Evolutionary conservation across 2,329 filamentous ascomycete genomes (phyloP).

Genomic region (Claviceps fusiformis): DNA sequence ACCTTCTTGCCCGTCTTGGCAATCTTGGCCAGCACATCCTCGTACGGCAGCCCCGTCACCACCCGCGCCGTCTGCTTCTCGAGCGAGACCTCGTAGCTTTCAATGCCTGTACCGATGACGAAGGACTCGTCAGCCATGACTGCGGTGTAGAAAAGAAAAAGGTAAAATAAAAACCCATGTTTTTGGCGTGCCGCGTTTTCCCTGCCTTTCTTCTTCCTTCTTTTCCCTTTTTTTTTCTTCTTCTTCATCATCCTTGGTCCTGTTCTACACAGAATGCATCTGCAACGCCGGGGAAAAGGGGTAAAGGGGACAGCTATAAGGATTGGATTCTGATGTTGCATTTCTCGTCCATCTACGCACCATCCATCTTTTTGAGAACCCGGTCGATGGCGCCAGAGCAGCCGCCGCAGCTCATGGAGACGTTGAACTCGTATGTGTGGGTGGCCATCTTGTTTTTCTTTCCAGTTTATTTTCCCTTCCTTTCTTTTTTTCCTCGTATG

Average conservation of each 20-base stretch:
- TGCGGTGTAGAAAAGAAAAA: background rate
- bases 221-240: too few relatives aligned
- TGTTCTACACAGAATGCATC: too few relatives aligned
- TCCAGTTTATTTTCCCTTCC: background rate
- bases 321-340: too few relatives aligned
- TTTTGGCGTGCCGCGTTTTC: too few relatives aligned
- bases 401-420: constrained; percentile 88
- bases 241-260: too few relatives aligned
- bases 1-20: constrained; percentile 93
- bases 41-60: constrained; percentile 58
- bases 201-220: too few relatives aligned
- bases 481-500: background rate
- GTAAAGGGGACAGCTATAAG: too few relatives aligned
- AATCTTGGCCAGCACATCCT: constrained; percentile 74
- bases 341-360: constrained; percentile 32
- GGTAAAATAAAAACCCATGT: too few relatives aligned
- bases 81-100: constrained; percentile 76
- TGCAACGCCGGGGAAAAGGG: too few relatives aligned
- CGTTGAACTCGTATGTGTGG: constrained; percentile 90
- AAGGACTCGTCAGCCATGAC: background rate
- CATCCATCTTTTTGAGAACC: constrained; percentile 82
- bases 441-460: background rate
- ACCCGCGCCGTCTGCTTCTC: constrained; percentile 74
- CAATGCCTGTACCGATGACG: constrained; percentile 48
- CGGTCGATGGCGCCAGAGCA: constrained; percentile 91